phyloP scores from a whole-genome alignment of 169 alveolate species.

The Plasmodium falciparum region DNA sequence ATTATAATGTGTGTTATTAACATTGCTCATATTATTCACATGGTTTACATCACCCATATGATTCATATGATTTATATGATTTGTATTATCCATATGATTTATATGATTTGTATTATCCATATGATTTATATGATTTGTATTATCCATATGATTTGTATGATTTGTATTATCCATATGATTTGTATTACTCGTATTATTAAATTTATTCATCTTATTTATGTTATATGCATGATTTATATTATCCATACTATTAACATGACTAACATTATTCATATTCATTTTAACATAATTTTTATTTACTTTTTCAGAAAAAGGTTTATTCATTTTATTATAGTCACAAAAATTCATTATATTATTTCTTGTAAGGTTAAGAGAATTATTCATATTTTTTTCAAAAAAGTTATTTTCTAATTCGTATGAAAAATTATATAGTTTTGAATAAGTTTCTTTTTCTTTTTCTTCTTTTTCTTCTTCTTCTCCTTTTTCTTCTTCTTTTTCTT shows the following conservation, averaged over 20 bases:
- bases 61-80: too few species aligned
- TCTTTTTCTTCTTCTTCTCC: not conserved
- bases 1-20: too few species aligned
- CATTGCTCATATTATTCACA: not conserved
- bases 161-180: too few species aligned
- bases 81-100: not conserved
- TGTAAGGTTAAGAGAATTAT: constrained; percentile 28
- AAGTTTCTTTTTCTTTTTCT: not conserved
- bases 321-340: constrained; percentile 14
- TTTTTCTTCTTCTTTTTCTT: constrained; percentile 15
- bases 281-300: not conserved
- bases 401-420: constrained; percentile 14
- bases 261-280: constrained; percentile 16
- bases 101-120: not conserved
- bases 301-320: constrained; percentile 10
- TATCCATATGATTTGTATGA: too few species aligned
- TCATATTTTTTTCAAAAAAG: constrained; percentile 11
- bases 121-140: not conserved
- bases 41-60: not conserved
- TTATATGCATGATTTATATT: not conserved
- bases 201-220: not conserved
- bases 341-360: constrained; percentile 22
- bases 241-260: not conserved
- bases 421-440: not conserved
- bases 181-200: not conserved